phyloP scores from a whole-genome alignment of 108 stramenopile genomes.

The Chaetoceros muelleri region DNA sequence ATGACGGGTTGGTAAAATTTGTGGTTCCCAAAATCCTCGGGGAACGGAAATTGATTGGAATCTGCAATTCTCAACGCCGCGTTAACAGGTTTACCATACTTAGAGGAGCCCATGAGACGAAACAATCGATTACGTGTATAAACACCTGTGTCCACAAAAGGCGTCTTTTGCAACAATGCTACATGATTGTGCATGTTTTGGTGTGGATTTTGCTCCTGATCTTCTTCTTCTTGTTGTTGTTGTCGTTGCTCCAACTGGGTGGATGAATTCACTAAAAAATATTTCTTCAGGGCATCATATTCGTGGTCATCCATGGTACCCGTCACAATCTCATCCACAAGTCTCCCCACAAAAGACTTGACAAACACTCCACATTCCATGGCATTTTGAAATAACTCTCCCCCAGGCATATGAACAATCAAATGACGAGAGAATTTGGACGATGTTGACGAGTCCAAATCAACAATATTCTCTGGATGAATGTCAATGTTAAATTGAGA shows the following conservation, averaged over 20 bases:
- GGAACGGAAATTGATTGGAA: slow-evolving; percentile 44
- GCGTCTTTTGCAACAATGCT: slow-evolving; percentile 22
- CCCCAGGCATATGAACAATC: slow-evolving; percentile 70
- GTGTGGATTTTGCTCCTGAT: not conserved
- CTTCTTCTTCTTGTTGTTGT: not conserved
- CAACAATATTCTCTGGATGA: slow-evolving; percentile 40
- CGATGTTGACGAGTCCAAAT: slow-evolving; percentile 85
- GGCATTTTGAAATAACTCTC: slow-evolving; percentile 49
- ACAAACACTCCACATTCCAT: slow-evolving; percentile 64
- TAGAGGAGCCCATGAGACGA: slow-evolving; percentile 74
- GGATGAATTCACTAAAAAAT: slow-evolving; percentile 39
- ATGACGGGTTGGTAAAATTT: slow-evolving; percentile 44
- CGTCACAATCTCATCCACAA: slow-evolving; percentile 50
- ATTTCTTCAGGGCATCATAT: slow-evolving; percentile 29
- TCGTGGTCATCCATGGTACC: slow-evolving; percentile 12
- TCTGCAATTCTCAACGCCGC: slow-evolving; percentile 49
- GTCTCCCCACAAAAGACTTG: slow-evolving; percentile 38
- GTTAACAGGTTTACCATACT: slow-evolving; percentile 66
- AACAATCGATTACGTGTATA: slow-evolving; percentile 91
- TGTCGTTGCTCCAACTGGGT: not conserved
- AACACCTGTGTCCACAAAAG: slow-evolving; percentile 82
- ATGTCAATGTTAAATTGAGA: slow-evolving; percentile 20
- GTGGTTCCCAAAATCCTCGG: slow-evolving; percentile 33
- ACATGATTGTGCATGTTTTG: too few species aligned
- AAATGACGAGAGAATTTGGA: slow-evolving; percentile 89